Percentiles rank a stretch among this genome's conserved stretches.
phyloP scores from a whole-genome alignment of 305 asterid species.

The Nicotiana rustica region DNA sequence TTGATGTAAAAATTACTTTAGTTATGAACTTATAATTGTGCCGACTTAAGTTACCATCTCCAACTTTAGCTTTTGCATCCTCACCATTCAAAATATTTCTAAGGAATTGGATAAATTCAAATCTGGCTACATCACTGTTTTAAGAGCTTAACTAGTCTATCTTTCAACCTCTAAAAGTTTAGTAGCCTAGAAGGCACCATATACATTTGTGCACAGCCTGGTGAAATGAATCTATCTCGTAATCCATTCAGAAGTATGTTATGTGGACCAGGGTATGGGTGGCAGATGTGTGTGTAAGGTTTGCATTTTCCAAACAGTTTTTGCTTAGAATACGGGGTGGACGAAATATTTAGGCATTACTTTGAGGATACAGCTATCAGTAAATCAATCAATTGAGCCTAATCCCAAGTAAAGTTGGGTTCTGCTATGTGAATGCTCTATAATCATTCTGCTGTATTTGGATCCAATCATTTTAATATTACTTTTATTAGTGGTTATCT shows the following conservation, averaged over 20 bases:
- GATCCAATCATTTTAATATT: neutral
- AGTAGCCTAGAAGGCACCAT: neutral
- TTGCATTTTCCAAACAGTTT: neutral
- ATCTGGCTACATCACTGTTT: constrained; percentile 10
- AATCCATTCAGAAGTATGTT: neutral
- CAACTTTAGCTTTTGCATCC: constrained; percentile 30
- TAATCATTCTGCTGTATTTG: constrained; percentile 2
- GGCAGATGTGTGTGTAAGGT: neutral
- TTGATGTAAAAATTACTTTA: neutral
- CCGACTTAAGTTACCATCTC: neutral
- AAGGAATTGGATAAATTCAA: neutral
- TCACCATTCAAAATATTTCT: neutral
- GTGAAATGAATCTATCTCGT: constrained; percentile 15
- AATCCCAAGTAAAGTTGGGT: neutral
- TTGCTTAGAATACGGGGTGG: neutral
- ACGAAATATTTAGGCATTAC: neutral
- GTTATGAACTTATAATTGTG: neutral
- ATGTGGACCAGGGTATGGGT: constrained; percentile 18
- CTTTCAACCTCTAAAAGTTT: constrained; percentile 2
- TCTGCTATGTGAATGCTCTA: neutral
- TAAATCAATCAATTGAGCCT: neutral
- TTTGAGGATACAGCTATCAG: neutral
- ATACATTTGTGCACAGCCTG: neutral
- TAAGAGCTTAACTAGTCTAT: neutral
- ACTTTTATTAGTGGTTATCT: neutral